phyloP scores from a whole-genome alignment of 495 filamentous ascomycete species.

The Aspergillus mulundensis region DNA sequence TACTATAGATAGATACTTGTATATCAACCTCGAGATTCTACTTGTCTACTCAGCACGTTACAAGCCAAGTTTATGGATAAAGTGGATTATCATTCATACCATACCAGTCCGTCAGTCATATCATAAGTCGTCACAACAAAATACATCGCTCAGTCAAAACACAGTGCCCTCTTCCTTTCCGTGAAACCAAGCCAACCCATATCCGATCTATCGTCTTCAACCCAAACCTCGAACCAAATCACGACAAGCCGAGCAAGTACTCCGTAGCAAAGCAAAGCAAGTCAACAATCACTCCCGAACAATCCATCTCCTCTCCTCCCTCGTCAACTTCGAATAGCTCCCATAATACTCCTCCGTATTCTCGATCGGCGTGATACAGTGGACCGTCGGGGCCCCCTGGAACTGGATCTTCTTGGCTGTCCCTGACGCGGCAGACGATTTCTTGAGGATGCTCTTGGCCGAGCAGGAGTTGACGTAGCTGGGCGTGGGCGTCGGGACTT shows the following conservation, averaged over 20 bases:
- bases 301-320: slow-evolving; percentile 48
- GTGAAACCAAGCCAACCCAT: not conserved
- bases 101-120: not conserved
- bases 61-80: no score
- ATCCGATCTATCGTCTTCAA: no score
- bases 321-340: slow-evolving; percentile 45
- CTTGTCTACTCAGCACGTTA: no score
- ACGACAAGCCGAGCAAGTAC: no score
- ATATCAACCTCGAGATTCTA: no score
- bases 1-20: no score
- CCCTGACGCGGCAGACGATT: slow-evolving; percentile 20
- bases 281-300: slow-evolving; percentile 29
- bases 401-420: slow-evolving; percentile 41
- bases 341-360: slow-evolving; percentile 53
- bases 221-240: not conserved
- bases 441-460: slow-evolving; percentile 50
- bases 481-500: slow-evolving; percentile 39
- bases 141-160: no score
- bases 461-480: slow-evolving; percentile 46
- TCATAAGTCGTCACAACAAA: not conserved
- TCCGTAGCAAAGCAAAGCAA: not conserved
- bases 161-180: not conserved
- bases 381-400: slow-evolving; percentile 42
- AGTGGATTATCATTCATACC: no score
- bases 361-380: slow-evolving; percentile 51